Evolutionary conservation across 352 stramenopile species (phyloP).

Genomic region (Phytopythium mirpurense): DNA sequence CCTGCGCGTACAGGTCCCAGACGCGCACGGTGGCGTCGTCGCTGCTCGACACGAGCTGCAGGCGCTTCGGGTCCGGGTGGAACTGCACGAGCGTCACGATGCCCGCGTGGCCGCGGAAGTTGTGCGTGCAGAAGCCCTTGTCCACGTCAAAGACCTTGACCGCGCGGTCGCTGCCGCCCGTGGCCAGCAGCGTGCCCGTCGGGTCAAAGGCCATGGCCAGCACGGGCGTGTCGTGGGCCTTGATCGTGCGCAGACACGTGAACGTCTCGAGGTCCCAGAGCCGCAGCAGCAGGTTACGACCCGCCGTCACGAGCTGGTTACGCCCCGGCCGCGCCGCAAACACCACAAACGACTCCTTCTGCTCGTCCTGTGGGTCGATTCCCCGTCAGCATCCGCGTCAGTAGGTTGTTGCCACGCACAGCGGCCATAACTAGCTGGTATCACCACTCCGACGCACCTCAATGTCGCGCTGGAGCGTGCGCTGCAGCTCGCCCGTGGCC

Average conservation of each 20-base stretch:
- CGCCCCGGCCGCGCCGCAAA: slow-evolving; percentile 67
- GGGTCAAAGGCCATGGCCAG: slow-evolving; percentile 87
- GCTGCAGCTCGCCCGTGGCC: slow-evolving; percentile 58
- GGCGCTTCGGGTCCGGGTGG: slow-evolving; percentile 54
- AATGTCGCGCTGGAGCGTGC: slow-evolving; percentile 71
- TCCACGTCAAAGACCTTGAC: slow-evolving; percentile 94
- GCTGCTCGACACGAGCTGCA: slow-evolving; percentile 74
- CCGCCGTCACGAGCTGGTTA: slow-evolving; percentile 82
- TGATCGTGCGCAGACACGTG: slow-evolving; percentile 73
- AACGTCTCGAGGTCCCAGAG: slow-evolving; percentile 84
- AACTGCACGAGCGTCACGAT: slow-evolving; percentile 89
- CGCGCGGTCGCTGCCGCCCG: slow-evolving; percentile 93
- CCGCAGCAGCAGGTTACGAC: slow-evolving; percentile 78
- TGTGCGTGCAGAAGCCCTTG: slow-evolving; percentile 92
- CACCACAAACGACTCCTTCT: slow-evolving; percentile 81
- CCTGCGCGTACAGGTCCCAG: slow-evolving; percentile 83
- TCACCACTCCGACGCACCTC: slow-evolving; percentile 17
- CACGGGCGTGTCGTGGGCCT: slow-evolving; percentile 70
- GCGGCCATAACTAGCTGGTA: too few relatives aligned
- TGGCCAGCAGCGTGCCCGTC: slow-evolving; percentile 92
- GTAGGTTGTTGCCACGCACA: too few relatives aligned
- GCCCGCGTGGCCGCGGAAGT: slow-evolving; percentile 82
- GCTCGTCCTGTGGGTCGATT: slow-evolving; percentile 29
- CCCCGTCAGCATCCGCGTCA: not conserved
- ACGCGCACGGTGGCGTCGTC: slow-evolving; percentile 77